These are phyloP conservation scores for Vanderwaltozyma polyspora DNA, from an alignment of 805 yeast genomes.

Conservation along the genomic window DNA sequence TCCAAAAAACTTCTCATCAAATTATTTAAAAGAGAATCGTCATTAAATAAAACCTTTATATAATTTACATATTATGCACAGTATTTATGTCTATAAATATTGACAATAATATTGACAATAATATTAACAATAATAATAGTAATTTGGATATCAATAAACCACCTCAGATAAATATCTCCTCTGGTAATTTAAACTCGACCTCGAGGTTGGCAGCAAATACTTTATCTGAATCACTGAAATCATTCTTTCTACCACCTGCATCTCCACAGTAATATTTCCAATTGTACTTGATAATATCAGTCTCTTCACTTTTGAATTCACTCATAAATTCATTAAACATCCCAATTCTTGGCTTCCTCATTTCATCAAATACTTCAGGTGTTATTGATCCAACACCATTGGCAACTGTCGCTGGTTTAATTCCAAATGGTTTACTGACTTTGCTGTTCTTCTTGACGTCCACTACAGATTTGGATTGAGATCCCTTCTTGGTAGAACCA, in stretches of 20 bases:
- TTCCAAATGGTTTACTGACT: no score
- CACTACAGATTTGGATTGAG: neutral
- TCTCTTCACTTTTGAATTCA: conserved; percentile 24
- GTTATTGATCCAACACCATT: neutral
- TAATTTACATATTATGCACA: no score
- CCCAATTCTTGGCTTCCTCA: conserved; percentile 69
- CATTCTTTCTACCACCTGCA: conserved; percentile 79
- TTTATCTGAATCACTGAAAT: conserved; percentile 72
- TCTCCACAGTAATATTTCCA: conserved; percentile 65
- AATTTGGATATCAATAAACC: no score
- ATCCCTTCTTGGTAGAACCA: neutral
- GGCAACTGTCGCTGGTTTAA: neutral
- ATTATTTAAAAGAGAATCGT: no score
- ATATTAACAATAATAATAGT: neutral
- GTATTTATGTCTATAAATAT: no score
- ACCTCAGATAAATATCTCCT: conserved; percentile 38
- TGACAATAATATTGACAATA: neutral
- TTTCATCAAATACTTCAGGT: conserved; percentile 16
- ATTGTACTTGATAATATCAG: conserved; percentile 2
- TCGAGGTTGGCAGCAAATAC: conserved; percentile 52
- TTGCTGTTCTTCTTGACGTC: neutral
- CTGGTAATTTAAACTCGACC: conserved; percentile 57
- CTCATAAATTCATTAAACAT: conserved; percentile 53
- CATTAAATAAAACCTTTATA: no score
- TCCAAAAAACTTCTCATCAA: no score